Evolutionary conservation across 192 early-diverging fungal species (phyloP), one percentile per base, ranked within the genome.

Genomic region (Podila horticola): DNA sequence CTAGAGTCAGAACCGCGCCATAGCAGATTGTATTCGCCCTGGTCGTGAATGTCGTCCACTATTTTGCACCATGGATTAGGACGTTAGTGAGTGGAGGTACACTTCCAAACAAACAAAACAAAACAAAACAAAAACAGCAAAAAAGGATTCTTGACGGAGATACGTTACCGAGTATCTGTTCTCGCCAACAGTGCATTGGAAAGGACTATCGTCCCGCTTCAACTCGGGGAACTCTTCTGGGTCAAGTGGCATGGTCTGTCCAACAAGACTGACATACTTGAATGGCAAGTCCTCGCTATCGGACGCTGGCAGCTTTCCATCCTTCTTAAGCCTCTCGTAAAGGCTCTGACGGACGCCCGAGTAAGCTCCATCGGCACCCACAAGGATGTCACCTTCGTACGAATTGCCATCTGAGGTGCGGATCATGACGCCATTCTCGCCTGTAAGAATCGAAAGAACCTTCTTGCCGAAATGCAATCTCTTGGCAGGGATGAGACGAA

Each of bases 31-130:
- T 65, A 2, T 65, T 65, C n/a, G 7, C 11, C 2, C 2, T 24
- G 3, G 64, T 51, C 15, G 64, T 65, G 48, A 65, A 65, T 24
- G 64, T 65, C 1, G 17, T 36, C 64, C 64, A 65, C 64, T 65
- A 11, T 50, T 34, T n/a, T n/a, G n/a, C n/a, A n/a, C n/a, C 15
- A 5, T n/a, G 20, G 52, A 55, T 0, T 3, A 17, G 5, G 7
- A 24, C 0, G 24, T 1, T 1, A 10, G 52, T 20, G 0, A 55
- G n/a, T 22, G n/a, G n/a, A 17, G 5, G 0, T 0, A 5, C 0
- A n/a, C 5, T 20, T 22, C n/a, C n/a, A n/a, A n/a, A n/a, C n/a
- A n/a, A n/a, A n/a, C n/a, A n/a, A 24, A 2, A 5, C 19, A 11
- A 24, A 1, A 2, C 12, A 22, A n/a, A n/a, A n/a, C 0, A 55